Percentiles rank a stretch among this genome's conserved stretches.
These are phyloP conservation scores for Phtheirospermum japonicum DNA, from an alignment of 257 asterid species.

Conservation along the genomic window DNA sequence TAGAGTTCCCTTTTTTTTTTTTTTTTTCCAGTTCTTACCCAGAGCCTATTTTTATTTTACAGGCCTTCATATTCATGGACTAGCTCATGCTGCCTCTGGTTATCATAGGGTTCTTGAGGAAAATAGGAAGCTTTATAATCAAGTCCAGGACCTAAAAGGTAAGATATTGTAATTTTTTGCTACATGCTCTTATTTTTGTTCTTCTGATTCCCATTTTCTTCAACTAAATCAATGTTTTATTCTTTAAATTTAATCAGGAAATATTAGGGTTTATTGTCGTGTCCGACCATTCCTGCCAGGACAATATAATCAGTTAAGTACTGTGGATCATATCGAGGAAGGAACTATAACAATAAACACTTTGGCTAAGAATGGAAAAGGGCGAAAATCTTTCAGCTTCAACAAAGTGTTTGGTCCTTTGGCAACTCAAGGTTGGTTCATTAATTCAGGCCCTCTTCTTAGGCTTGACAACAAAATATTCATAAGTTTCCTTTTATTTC, in stretches of 20 bases:
- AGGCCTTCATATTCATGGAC: constrained; percentile 81
- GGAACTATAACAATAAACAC: constrained; percentile 71
- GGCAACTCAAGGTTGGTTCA: constrained; percentile 75
- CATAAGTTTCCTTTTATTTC: constrained; percentile 26
- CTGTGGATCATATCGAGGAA: constrained; percentile 85
- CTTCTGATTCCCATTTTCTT: constrained; percentile 14
- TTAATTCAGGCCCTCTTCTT: constrained; percentile 6
- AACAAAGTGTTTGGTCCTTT: constrained; percentile 93
- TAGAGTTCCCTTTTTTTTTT: constrained; percentile 8
- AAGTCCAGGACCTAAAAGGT: constrained; percentile 99
- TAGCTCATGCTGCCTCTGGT: constrained; percentile 96
- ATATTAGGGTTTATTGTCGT: constrained; percentile 94
- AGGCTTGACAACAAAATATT: constrained; percentile 6
- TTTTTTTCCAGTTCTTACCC: background rate
- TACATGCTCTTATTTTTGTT: constrained; percentile 5
- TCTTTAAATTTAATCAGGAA: constrained; percentile 54
- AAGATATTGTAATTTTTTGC: constrained; percentile 18
- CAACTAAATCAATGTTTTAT: constrained; percentile 15
- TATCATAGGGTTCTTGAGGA: constrained; percentile 95
- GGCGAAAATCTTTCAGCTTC: constrained; percentile 68
- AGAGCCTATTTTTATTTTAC: constrained; percentile 4
- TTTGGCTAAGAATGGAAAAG: constrained; percentile 65
- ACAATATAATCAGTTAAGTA: constrained; percentile 46
- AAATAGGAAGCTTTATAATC: constrained; percentile 92
- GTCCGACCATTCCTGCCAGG: constrained; percentile 86